phyloP scores from a whole-genome alignment of 2,329 filamentous ascomycete genomes.

The Pseudogymnoascus sp. region DNA sequence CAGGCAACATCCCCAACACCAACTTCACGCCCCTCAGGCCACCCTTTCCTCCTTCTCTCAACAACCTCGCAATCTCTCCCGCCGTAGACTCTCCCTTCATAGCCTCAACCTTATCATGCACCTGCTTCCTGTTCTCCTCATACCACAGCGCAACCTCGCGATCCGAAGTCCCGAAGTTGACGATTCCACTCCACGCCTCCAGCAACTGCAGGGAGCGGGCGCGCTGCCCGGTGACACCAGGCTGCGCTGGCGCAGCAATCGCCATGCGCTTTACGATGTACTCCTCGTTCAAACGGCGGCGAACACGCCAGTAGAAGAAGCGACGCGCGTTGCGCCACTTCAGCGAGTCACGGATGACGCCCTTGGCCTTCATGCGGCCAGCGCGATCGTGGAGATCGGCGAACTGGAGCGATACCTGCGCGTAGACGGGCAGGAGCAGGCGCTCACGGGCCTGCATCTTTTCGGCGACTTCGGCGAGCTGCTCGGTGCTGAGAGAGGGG shows the following conservation, averaged over 20 bases:
- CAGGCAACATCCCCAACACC: conserved; percentile 77
- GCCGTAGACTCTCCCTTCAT: conserved; percentile 71
- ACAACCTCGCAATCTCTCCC: conserved; percentile 60
- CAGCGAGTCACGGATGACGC: conserved; percentile 75
- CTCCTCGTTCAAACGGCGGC: conserved; percentile 93
- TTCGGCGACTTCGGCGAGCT: conserved; percentile 70
- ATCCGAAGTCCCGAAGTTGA: conserved; percentile 72
- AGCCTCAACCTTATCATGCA: conserved; percentile 75
- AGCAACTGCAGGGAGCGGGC: conserved; percentile 65
- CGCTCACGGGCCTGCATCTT: conserved; percentile 83
- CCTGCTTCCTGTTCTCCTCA: conserved; percentile 80
- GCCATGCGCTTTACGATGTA: conserved; percentile 89
- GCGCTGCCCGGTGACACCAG: conserved; percentile 46
- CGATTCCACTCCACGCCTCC: conserved; percentile 72
- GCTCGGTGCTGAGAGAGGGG: conserved; percentile 58
- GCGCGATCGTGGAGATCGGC: conserved; percentile 95
- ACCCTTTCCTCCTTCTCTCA: conserved; percentile 58
- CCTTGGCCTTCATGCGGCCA: conserved; percentile 97
- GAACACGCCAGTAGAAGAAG: conserved; percentile 99
- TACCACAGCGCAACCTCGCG: conserved; percentile 87
- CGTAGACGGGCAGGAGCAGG: conserved; percentile 83
- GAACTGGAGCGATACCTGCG: conserved; percentile 92
- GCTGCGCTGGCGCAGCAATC: conserved; percentile 35
- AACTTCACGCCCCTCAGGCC: conserved; percentile 81
- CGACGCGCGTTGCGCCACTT: conserved; percentile 83